Base-by-base conservation (phyloP, 257 asterid species). In the Lycium ferocissimum region DNA sequence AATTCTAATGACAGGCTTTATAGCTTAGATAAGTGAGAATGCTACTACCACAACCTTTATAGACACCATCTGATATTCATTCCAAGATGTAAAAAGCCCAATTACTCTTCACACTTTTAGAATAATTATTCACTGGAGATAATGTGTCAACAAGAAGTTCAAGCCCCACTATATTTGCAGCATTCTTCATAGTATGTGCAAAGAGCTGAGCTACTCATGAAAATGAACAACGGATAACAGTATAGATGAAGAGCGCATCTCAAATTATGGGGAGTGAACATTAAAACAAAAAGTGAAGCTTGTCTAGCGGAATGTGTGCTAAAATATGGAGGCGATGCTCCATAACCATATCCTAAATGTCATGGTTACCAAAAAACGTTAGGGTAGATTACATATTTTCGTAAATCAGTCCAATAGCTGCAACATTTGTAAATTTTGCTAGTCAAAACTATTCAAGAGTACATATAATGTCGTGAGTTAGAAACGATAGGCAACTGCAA, bases 1-100 rank as follows among this genome's bases (percentile, higher is more conserved):
- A 72, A 72, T 45, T 49, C 18, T 45, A 47, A 14, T 72, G 80
- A 47, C n/a, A 72, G 80, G 59, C 40, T 11, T 47, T 12, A 73
- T 73, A 47, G 38, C 40, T 73, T 73, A 14, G 43, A 73, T 73
- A 73, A 73, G 81, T 49, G 40, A 73, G 35, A 73, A 73, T 73
- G 81, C 11, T 73, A 47, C 59, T 47, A 47, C 35, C 40, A 73
- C 59, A 73, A 47, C 61, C 58, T 45, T 73, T 5, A 11, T 26
- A 73, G 40, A 20, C 81, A 73, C 59, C 11, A 73, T 73, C 38
- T 47, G 81, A 73, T 47, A n/a, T 73, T 49, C 61, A 20, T 73
- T 72, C 47, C 81, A 73, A 73, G 81, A 47, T 73, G 61, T 47
- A 73, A 73, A 10, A 20, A n/a, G 35, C 40, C 58, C n/a, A 20